Evolutionary conservation across 768 basidiomycete species (phyloP).

Genomic region (Auricularia sp.): DNA sequence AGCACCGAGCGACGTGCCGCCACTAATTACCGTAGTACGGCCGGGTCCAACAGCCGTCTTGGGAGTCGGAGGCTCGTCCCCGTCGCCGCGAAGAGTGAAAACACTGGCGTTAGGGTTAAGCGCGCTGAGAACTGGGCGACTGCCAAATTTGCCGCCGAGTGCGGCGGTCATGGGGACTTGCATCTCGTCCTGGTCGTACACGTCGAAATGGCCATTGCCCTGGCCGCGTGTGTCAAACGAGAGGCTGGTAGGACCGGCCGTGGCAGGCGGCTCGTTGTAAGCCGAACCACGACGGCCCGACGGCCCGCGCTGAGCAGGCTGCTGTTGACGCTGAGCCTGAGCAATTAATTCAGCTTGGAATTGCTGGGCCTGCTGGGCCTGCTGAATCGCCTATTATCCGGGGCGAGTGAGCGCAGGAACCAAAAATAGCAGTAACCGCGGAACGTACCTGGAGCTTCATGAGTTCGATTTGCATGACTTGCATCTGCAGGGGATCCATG

Average conservation of each 20-base stretch:
- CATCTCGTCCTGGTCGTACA: slow-evolving; percentile 3
- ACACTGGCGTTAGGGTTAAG: slow-evolving; percentile 32
- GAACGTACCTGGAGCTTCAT: slow-evolving; percentile 63
- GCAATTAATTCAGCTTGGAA: slow-evolving; percentile 64
- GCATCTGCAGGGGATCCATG: slow-evolving; percentile 57
- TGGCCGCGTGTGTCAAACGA: slow-evolving; percentile 54
- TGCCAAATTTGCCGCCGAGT: slow-evolving; percentile 66
- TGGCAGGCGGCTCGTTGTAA: slow-evolving; percentile 46
- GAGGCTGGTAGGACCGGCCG: slow-evolving; percentile 59
- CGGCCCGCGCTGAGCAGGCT: slow-evolving; percentile 33
- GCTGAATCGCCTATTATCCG: slow-evolving; percentile 39
- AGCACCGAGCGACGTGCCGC: slow-evolving; percentile 59
- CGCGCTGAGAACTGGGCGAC: slow-evolving; percentile 32
- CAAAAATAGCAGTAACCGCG: slow-evolving; percentile 1
- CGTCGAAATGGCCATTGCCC: slow-evolving; percentile 4
- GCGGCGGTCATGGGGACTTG: slow-evolving; percentile 75
- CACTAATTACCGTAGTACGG: slow-evolving; percentile 60
- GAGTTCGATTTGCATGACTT: slow-evolving; percentile 79
- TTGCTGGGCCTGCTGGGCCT: slow-evolving; percentile 59
- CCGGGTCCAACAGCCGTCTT: slow-evolving; percentile 13
- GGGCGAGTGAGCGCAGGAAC: slow-evolving; percentile 5
- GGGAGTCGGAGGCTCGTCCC: slow-evolving; percentile 46
- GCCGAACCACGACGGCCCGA: slow-evolving; percentile 38
- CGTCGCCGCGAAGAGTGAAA: slow-evolving; percentile 21
- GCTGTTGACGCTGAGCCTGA: slow-evolving; percentile 53